Conservation (phyloP, 2,329 filamentous ascomycete species). For the Hymenoscyphus albidus region DNA sequence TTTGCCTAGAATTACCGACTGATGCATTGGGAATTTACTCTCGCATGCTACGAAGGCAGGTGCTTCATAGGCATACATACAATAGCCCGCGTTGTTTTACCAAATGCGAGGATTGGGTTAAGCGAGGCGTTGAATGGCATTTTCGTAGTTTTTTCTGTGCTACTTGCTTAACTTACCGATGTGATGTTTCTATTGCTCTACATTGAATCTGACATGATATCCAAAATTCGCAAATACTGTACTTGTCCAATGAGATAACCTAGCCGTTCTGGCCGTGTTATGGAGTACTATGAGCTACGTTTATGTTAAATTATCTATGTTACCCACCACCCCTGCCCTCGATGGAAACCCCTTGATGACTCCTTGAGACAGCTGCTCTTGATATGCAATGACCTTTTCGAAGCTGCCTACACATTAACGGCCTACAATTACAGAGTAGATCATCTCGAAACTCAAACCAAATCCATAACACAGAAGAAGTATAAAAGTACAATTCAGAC, state of each 20-base stretch:
- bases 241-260: neutral
- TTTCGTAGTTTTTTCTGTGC: neutral
- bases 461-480: neutral
- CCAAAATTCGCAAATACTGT: neutral
- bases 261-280: neutral
- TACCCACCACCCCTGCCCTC: neutral
- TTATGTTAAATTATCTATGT: neutral
- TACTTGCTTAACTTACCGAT: neutral
- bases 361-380: neutral
- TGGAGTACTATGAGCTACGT: neutral
- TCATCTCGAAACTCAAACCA: neutral
- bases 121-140: neutral
- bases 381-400: neutral
- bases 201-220: neutral
- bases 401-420: neutral
- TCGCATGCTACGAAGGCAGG: neutral
- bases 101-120: neutral
- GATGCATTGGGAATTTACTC: neutral
- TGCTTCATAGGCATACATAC: neutral
- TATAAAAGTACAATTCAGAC: neutral
- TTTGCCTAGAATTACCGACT: neutral
- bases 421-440: neutral
- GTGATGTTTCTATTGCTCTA: neutral
- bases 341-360: neutral
- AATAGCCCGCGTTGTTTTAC: neutral